Evolutionary conservation across 2,329 filamentous ascomycete species (phyloP).

Genomic region (Fusarium camptoceras): DNA sequence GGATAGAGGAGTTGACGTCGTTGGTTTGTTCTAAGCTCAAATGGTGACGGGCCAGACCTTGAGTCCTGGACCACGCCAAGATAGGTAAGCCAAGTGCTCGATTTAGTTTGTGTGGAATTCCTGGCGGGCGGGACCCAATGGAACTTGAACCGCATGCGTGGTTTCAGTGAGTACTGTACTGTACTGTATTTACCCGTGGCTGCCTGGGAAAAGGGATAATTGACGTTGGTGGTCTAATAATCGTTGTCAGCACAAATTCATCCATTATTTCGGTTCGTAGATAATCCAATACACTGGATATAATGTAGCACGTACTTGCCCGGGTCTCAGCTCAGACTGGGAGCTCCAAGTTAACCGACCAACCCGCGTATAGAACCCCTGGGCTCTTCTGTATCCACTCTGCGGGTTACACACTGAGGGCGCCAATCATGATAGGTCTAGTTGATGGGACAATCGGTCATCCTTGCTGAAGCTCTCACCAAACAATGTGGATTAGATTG

Average conservation of each 20-base stretch:
- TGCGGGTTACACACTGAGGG: conserved; percentile 10
- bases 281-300: conserved; percentile 15
- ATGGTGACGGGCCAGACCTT: conserved; percentile 23
- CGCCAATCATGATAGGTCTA: conserved; percentile 31
- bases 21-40: conserved; percentile 37
- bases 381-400: conserved; percentile 20
- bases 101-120: conserved; percentile 35
- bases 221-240: background rate
- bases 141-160: conserved; percentile 27
- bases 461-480: conserved; percentile 38
- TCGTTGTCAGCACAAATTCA: conserved; percentile 17
- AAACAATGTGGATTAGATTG: conserved; percentile 20
- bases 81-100: conserved; percentile 35
- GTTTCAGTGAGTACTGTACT: conserved; percentile 3
- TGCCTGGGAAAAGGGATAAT: conserved; percentile 16
- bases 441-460: conserved; percentile 8
- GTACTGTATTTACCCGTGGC: conserved; percentile 16
- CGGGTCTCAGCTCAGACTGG: background rate
- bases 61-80: conserved; percentile 22
- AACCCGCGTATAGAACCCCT: conserved; percentile 38
- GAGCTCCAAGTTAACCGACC: conserved; percentile 35
- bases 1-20: conserved; percentile 41
- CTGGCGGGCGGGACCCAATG: conserved; percentile 11
- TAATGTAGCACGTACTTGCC: background rate
- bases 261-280: conserved; percentile 18